Conservation (phyloP, 495 filamentous ascomycete species). For the Filosporella fistucella region DNA sequence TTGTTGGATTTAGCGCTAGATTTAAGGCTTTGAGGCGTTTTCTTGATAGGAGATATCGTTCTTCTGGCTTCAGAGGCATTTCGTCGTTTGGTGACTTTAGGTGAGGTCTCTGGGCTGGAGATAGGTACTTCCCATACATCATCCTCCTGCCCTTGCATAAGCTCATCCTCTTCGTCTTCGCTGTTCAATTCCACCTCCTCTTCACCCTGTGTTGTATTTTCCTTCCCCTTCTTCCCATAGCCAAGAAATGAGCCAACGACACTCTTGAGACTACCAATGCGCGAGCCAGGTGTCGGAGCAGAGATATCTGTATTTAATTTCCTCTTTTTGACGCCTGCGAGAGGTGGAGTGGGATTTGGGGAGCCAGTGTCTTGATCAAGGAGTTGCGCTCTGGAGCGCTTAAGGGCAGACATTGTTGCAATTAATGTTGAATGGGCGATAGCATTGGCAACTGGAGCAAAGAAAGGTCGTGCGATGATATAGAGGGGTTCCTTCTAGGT, state of each 20-base stretch:
- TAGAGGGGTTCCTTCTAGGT: too few relatives aligned
- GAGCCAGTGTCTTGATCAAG: conserved; percentile 9
- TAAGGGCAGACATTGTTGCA: too few relatives aligned
- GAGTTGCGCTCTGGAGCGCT: conserved; percentile 12
- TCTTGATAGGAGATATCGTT: background rate
- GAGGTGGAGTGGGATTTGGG: background rate
- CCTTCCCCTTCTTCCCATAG: conserved; percentile 3
- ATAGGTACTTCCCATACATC: conserved; percentile 2
- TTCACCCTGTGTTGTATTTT: conserved; percentile 5
- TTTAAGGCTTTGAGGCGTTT: background rate
- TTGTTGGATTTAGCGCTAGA: background rate
- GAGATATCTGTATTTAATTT: conserved; percentile 13
- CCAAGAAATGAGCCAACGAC: conserved; percentile 3
- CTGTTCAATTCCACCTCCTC: conserved; percentile 11
- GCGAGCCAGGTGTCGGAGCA: background rate
- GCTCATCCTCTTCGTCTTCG: background rate
- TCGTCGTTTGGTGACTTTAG: background rate
- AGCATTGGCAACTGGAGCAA: too few relatives aligned
- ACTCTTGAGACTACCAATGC: background rate
- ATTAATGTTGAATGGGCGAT: too few relatives aligned
- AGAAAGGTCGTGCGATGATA: too few relatives aligned
- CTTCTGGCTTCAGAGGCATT: background rate
- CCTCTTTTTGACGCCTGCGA: conserved; percentile 12
- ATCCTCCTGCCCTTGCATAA: background rate
- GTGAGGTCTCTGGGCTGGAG: background rate